Conservation (phyloP, 257 asterid genomes). For the Jacaranda copaia region DNA sequence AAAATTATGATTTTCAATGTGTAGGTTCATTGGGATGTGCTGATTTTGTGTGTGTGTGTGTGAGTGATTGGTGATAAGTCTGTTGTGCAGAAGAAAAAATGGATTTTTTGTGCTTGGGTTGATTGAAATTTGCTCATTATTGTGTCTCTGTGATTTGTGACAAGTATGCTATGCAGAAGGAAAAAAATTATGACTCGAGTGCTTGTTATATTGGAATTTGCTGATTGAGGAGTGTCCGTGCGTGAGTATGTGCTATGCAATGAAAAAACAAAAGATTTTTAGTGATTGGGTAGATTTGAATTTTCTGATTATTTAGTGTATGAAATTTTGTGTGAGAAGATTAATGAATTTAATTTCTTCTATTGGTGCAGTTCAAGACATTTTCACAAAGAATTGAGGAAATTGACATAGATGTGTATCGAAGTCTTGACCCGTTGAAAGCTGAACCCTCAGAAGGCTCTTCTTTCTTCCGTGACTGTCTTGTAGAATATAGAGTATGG, state of each 20-base stretch:
- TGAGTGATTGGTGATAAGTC: background rate
- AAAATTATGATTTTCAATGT: background rate
- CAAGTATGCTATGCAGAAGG: background rate
- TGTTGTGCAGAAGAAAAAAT: conserved; percentile 4
- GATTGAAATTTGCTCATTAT: background rate
- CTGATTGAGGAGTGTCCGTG: background rate
- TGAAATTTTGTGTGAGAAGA: background rate
- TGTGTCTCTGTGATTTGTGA: background rate
- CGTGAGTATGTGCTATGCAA: background rate
- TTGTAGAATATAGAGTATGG: conserved; percentile 75
- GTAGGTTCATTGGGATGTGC: background rate
- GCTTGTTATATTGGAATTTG: background rate
- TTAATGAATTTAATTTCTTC: conserved; percentile 28
- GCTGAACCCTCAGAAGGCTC: conserved; percentile 80
- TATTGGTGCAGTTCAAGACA: conserved; percentile 69
- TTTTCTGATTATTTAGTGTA: background rate
- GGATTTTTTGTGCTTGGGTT: background rate
- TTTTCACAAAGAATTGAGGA: conserved; percentile 69
- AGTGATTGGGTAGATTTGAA: background rate
- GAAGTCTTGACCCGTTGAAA: conserved; percentile 66
- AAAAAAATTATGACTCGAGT: background rate
- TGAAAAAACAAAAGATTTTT: background rate
- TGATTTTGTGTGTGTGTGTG: background rate
- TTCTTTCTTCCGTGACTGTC: conserved; percentile 80
- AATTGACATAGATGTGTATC: conserved; percentile 74